These are phyloP conservation scores for Ogataea thermomethanolica DNA, from an alignment of 805 yeast genomes.

Conservation along the genomic window DNA sequence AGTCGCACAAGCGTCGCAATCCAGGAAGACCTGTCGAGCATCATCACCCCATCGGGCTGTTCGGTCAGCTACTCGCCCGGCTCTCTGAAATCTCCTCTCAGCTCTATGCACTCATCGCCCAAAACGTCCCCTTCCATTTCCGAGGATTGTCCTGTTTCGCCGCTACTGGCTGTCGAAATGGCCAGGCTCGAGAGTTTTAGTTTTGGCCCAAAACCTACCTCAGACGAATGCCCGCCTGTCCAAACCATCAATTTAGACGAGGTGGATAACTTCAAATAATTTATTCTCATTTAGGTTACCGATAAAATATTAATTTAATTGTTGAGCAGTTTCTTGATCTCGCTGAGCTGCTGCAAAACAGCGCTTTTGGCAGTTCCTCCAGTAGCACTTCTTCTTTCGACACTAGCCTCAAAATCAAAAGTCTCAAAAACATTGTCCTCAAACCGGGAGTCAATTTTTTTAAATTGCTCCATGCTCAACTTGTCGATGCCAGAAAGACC, in stretches of 20 bases:
- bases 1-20: slow-evolving; percentile 15
- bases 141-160: slow-evolving; percentile 5
- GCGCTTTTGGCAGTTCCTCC: slow-evolving; percentile 97
- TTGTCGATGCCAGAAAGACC: slow-evolving; percentile 82
- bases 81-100: slow-evolving; percentile 3
- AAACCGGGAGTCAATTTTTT: slow-evolving; percentile 77
- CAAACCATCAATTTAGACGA: slow-evolving; percentile 20
- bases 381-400: slow-evolving; percentile 92
- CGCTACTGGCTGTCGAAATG: slow-evolving; percentile 8
- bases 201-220: slow-evolving; percentile 6
- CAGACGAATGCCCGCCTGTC: slow-evolving; percentile 8
- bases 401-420: slow-evolving; percentile 91
- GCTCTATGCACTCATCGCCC: slow-evolving; percentile 10
- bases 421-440: slow-evolving; percentile 74
- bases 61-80: neutral
- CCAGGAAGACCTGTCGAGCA: slow-evolving; percentile 9
- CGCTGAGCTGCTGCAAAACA: slow-evolving; percentile 65
- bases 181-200: slow-evolving; percentile 13
- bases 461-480: slow-evolving; percentile 71
- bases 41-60: neutral
- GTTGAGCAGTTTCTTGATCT: slow-evolving; percentile 22
- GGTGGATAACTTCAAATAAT: slow-evolving; percentile 6
- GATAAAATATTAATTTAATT: neutral
- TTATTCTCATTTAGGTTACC: neutral
- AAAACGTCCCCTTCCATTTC: slow-evolving; percentile 6